Evolutionary conservation across 2,329 filamentous ascomycete genomes (phyloP).

Genomic region (Ustulina deusta): DNA sequence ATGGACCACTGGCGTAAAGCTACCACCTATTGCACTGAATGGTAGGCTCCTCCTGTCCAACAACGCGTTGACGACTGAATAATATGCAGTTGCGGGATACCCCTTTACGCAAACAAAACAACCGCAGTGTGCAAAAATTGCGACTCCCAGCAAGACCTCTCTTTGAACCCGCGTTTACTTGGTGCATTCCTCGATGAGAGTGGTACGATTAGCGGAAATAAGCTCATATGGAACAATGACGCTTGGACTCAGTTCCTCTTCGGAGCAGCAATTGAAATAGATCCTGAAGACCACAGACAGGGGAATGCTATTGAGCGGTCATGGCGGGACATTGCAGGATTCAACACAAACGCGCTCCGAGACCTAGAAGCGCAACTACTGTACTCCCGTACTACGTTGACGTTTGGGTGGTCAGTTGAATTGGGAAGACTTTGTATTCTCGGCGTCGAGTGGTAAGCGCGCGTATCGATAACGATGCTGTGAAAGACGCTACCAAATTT

Average conservation of each 20-base stretch:
- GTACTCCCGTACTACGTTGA: constrained; percentile 64
- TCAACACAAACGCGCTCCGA: constrained; percentile 56
- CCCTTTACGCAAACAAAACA: constrained; percentile 64
- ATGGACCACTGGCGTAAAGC: constrained; percentile 48
- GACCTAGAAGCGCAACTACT: constrained; percentile 64
- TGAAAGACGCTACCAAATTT: constrained; percentile 1
- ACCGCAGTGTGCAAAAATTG: constrained; percentile 56
- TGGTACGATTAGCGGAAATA: constrained; percentile 62
- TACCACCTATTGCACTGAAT: constrained; percentile 57
- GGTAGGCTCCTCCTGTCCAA: constrained; percentile 49
- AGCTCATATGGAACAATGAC: constrained; percentile 63
- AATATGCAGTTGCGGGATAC: constrained; percentile 61
- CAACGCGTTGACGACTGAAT: constrained; percentile 16
- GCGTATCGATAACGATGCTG: neutral
- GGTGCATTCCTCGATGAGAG: constrained; percentile 65
- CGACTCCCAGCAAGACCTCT: constrained; percentile 45
- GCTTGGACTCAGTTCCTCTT: constrained; percentile 62
- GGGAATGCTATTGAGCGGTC: constrained; percentile 57
- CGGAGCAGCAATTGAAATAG: constrained; percentile 22
- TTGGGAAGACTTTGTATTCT: constrained; percentile 57
- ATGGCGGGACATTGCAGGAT: constrained; percentile 54
- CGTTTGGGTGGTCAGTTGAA: constrained; percentile 65
- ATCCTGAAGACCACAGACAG: constrained; percentile 45
- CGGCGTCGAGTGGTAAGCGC: constrained; percentile 55
- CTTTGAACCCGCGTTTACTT: constrained; percentile 57